phyloP scores from a whole-genome alignment of 495 filamentous ascomycete genomes.

The Chaetomidium leptoderma region DNA sequence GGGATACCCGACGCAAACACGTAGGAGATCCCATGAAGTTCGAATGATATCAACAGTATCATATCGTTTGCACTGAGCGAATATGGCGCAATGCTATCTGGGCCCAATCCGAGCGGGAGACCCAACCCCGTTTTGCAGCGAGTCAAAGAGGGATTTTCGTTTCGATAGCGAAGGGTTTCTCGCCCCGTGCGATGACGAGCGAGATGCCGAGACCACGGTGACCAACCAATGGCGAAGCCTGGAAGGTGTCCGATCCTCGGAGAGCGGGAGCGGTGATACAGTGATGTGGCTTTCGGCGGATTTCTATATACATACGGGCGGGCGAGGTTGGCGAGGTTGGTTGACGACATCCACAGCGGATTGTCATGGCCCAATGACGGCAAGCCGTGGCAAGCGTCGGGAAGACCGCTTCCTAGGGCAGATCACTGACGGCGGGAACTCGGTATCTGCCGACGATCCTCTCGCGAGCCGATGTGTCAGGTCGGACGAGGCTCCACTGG shows the following conservation, averaged over 20 bases:
- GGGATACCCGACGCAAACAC: too few species aligned
- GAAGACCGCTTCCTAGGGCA: background rate
- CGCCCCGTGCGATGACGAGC: background rate
- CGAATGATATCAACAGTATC: too few species aligned
- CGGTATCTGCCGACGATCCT: slow-evolving; percentile 6
- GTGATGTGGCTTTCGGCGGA: background rate
- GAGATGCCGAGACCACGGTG: background rate
- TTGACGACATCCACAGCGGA: background rate
- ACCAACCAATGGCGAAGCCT: background rate
- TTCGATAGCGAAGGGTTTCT: background rate
- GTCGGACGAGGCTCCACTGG: background rate
- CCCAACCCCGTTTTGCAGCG: background rate
- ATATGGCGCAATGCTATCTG: slow-evolving; percentile 10
- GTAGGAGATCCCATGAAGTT: too few species aligned
- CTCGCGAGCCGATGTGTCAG: background rate
- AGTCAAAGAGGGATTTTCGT: slow-evolving; percentile 5
- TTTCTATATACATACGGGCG: background rate
- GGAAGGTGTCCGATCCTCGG: slow-evolving; percentile 1
- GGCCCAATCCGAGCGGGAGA: background rate
- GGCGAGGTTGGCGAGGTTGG: too few species aligned
- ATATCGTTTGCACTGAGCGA: too few species aligned
- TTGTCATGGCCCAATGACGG: background rate
- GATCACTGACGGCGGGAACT: background rate
- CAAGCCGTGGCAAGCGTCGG: background rate
- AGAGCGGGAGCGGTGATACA: background rate